Conservation (phyloP, 2,329 filamentous ascomycete species). For the Colletotrichum nymphaeae region DNA sequence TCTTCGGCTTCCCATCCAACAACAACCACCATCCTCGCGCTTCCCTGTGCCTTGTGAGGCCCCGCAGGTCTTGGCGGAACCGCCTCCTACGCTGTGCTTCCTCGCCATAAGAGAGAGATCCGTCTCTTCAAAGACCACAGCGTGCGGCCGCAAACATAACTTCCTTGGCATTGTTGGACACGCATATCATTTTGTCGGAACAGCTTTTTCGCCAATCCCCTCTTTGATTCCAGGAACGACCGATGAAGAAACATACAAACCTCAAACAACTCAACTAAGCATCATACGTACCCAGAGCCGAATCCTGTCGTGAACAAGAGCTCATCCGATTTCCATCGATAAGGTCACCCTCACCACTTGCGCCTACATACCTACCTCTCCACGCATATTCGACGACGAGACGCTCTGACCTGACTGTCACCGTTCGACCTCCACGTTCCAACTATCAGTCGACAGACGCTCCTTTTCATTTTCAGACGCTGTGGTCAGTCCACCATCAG, state of each 20-base stretch:
- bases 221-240: background rate
- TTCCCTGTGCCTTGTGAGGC: slow-evolving; percentile 29
- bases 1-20: slow-evolving; percentile 9
- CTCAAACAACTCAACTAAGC: slow-evolving; percentile 8
- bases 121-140: background rate
- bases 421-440: background rate
- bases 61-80: slow-evolving; percentile 29
- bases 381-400: background rate
- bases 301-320: background rate
- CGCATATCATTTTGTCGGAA: background rate
- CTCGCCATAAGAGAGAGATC: slow-evolving; percentile 23
- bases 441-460: slow-evolving; percentile 17
- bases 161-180: slow-evolving; percentile 4
- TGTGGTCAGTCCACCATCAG: slow-evolving; percentile 27
- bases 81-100: slow-evolving; percentile 15
- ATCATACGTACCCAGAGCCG: background rate
- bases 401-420: slow-evolving; percentile 7
- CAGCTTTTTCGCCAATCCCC: slow-evolving; percentile 6
- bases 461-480: slow-evolving; percentile 14
- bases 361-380: background rate
- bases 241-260: background rate
- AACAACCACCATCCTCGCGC: slow-evolving; percentile 26
- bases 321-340: background rate
- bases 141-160: slow-evolving; percentile 4
- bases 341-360: background rate